A percentile compares a stretch with the other conserved stretches of the same genome.
Evolutionary conservation across 2,329 filamentous ascomycete genomes (phyloP).

Genomic region (Tolypocladium tundrense): DNA sequence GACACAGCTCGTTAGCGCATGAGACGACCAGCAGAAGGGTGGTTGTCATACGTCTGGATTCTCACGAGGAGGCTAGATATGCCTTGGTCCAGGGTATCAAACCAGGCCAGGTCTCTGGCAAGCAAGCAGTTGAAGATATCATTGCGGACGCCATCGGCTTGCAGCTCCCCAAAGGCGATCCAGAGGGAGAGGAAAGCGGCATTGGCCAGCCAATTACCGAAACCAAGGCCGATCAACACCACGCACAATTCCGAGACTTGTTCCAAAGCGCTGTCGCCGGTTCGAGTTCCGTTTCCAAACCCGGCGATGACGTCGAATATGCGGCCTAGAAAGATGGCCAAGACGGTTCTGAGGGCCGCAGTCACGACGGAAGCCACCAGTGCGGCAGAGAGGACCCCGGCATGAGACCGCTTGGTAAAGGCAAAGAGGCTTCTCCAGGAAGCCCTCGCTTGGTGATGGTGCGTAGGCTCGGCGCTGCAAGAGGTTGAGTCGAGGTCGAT

Average conservation of each 20-base stretch:
- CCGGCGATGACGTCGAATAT: slow-evolving; percentile 63
- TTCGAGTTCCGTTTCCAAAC: slow-evolving; percentile 47
- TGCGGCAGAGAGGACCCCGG: slow-evolving; percentile 42
- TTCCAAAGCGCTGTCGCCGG: slow-evolving; percentile 38
- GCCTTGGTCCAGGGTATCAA: slow-evolving; percentile 62
- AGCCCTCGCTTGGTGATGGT: slow-evolving; percentile 4
- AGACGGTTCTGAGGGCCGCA: slow-evolving; percentile 52
- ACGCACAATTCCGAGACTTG: slow-evolving; percentile 50
- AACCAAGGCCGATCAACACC: slow-evolving; percentile 53
- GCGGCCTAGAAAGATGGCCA: slow-evolving; percentile 62
- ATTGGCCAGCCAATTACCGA: slow-evolving; percentile 56
- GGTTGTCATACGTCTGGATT: slow-evolving; percentile 56
- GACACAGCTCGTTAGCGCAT: neutral
- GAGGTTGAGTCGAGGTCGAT: neutral
- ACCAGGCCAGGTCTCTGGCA: slow-evolving; percentile 71
- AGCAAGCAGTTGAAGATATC: slow-evolving; percentile 59
- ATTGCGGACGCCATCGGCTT: slow-evolving; percentile 56
- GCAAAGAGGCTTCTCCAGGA: slow-evolving; percentile 49
- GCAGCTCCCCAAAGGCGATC: slow-evolving; percentile 70
- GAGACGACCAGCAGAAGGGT: neutral
- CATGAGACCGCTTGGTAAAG: slow-evolving; percentile 58
- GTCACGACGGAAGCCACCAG: slow-evolving; percentile 45
- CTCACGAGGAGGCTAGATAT: slow-evolving; percentile 60
- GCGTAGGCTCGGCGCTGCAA: neutral
- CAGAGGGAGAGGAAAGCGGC: slow-evolving; percentile 59